Evolutionary conservation across 805 yeast genomes (phyloP), one percentile per base, ranked within the genome.

Genomic region (Wickerhamiella allomyrinae): DNA sequence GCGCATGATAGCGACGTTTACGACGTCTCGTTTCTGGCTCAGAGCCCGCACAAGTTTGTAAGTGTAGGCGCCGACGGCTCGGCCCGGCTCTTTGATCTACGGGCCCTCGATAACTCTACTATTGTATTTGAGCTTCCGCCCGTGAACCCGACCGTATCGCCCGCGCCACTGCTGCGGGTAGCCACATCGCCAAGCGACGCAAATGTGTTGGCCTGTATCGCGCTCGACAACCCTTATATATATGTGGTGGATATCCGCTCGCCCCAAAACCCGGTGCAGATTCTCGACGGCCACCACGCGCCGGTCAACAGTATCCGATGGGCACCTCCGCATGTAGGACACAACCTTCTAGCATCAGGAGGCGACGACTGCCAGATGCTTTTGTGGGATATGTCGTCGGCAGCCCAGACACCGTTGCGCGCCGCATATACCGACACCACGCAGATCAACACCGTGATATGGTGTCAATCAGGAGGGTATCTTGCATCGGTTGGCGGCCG

Each of bases 31-130:
- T 91, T 86, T 58, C 63, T 87, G 39, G 74, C 79, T 39, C 77
- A 77, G 14, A 74, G 82, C 27, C 74, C 79, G 36, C 71, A 80
- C 54, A 70, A 87, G 21, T 91, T 91, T 61, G 83, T 94, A 38
- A 79, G 91, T 42, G 94, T 89, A 42, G 94, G 96, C 2, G 87
- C 86, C 41, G 98, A 91, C 61, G 98, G 98, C 0, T 79, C 93
- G 14, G 83, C 87, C 57, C 69, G 98, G 34, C 81, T 91, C 7
- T 91, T 91, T 60, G 98, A 91, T 56, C 67, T 91, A 46, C 65
- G 98, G 43, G 70, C 87, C 7, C 65, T 89, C 40, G 96, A 91
- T 46, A 97, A 87, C 59, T 82, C 94, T 14, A 89, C 98, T 1
- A 91, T 91, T 51, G 79, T 91, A 13, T 91, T 84, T 59, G 98